These are phyloP conservation scores for Magnaporthiopsis incrustans DNA, from an alignment of 2,329 filamentous ascomycete genomes.

Conservation along the genomic window DNA sequence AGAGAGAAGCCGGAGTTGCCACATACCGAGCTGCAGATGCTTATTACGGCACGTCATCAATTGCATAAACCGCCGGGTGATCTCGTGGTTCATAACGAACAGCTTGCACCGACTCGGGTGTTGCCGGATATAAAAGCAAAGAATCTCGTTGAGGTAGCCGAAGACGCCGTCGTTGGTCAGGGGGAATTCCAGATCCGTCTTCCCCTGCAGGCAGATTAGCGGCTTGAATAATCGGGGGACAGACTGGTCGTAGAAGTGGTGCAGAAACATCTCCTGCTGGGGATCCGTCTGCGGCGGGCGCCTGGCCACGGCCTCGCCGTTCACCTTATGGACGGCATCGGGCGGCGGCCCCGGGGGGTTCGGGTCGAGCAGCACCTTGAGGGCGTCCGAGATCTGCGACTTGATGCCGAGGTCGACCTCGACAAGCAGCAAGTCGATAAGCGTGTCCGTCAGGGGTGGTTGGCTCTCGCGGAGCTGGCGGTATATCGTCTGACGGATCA, in stretches of 20 bases:
- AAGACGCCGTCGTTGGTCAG: constrained; percentile 86
- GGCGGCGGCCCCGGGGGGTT: constrained; percentile 40
- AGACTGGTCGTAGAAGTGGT: constrained; percentile 82
- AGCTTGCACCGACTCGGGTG: constrained; percentile 81
- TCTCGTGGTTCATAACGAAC: constrained; percentile 73
- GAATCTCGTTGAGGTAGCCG: constrained; percentile 82
- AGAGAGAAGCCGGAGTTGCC: neutral
- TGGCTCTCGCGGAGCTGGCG: constrained; percentile 84
- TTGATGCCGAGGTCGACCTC: constrained; percentile 93
- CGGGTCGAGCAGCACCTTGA: constrained; percentile 86
- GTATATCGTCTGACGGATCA: constrained; percentile 91
- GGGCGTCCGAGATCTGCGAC: constrained; percentile 87
- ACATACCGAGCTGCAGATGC: constrained; percentile 79
- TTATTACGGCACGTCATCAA: constrained; percentile 80
- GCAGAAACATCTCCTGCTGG: constrained; percentile 78
- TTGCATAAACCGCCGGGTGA: constrained; percentile 73
- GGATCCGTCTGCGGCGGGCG: constrained; percentile 50
- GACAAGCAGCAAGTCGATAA: constrained; percentile 84
- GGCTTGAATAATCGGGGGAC: constrained; percentile 81
- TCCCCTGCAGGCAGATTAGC: constrained; percentile 68
- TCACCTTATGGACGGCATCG: constrained; percentile 35
- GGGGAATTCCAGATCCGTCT: constrained; percentile 60
- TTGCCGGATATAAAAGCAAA: constrained; percentile 89
- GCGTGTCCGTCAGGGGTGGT: constrained; percentile 77
- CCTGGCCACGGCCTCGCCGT: constrained; percentile 59